Percentiles rank a stretch among this genome's conserved stretches.
Evolutionary conservation across 805 yeast genomes (phyloP).

Genomic region (Pachysolen tannophilus): DNA sequence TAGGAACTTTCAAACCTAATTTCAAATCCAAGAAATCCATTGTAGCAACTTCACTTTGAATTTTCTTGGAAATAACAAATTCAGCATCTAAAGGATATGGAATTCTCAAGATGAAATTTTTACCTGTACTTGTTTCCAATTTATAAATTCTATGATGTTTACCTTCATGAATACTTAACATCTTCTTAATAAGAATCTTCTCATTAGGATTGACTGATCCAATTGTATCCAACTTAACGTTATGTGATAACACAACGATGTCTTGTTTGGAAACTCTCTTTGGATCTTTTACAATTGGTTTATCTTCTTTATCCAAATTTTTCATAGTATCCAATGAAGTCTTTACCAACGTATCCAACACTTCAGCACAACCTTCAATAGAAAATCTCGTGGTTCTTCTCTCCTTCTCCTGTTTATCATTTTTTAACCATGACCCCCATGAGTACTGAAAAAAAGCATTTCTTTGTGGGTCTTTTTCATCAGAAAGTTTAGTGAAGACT

Average conservation of each 20-base stretch:
- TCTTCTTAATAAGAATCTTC: slow-evolving; percentile 49
- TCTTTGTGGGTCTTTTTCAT: slow-evolving; percentile 60
- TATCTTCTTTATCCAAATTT: slow-evolving; percentile 5
- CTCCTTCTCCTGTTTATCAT: slow-evolving; percentile 67
- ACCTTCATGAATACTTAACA: slow-evolving; percentile 87
- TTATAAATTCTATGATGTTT: slow-evolving; percentile 86
- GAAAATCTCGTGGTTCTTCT: slow-evolving; percentile 77
- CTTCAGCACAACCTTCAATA: slow-evolving; percentile 60
- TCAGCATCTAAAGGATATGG: slow-evolving; percentile 77
- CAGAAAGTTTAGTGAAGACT: slow-evolving; percentile 46
- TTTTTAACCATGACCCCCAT: slow-evolving; percentile 92
- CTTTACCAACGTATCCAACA: slow-evolving; percentile 36
- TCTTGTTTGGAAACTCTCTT: slow-evolving; percentile 8
- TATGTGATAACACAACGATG: slow-evolving; percentile 33
- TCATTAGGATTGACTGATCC: slow-evolving; percentile 38
- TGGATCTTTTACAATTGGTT: slow-evolving; percentile 17
- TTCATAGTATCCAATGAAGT: slow-evolving; percentile 28
- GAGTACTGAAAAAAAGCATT: slow-evolving; percentile 74
- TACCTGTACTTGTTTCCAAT: slow-evolving; percentile 53
- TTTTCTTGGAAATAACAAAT: slow-evolving; percentile 52
- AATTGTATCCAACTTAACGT: slow-evolving; percentile 31
- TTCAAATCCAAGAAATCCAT: slow-evolving; percentile 70
- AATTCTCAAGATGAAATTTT: slow-evolving; percentile 65
- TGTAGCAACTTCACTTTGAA: slow-evolving; percentile 90
- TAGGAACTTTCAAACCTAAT: slow-evolving; percentile 64